Evolutionary conservation across 208 protist species (phyloP).

Genomic region (Borovskyia barvae): DNA sequence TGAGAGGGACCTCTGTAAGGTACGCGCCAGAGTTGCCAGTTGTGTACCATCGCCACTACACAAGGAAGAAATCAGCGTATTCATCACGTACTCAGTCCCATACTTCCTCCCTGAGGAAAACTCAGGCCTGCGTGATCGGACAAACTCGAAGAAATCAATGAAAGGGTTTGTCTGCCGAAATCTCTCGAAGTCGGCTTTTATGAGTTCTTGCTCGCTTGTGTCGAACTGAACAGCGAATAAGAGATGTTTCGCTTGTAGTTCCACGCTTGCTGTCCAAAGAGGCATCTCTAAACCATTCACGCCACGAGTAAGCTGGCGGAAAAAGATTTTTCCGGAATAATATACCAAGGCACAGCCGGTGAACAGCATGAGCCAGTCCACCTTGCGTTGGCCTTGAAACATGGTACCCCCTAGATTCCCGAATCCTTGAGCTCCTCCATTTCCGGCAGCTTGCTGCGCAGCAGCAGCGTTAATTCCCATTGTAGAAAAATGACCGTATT

Average conservation of each 20-base stretch:
- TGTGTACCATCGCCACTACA: slow-evolving; percentile 30
- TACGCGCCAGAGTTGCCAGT: slow-evolving; percentile 34
- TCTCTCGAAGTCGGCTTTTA: slow-evolving; percentile 47
- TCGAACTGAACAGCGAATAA: slow-evolving; percentile 74
- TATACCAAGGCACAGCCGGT: slow-evolving; percentile 53
- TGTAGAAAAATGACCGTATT: slow-evolving; percentile 68
- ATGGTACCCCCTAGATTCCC: background rate
- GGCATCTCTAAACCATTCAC: slow-evolving; percentile 47
- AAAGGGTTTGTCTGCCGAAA: slow-evolving; percentile 52
- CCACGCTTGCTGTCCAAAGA: slow-evolving; percentile 55
- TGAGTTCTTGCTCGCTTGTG: slow-evolving; percentile 29
- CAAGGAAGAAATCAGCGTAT: slow-evolving; percentile 29
- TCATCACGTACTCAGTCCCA: slow-evolving; percentile 31
- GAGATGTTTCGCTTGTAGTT: slow-evolving; percentile 63
- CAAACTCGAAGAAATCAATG: slow-evolving; percentile 63
- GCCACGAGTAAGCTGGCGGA: slow-evolving; percentile 34
- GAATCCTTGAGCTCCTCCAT: slow-evolving; percentile 5
- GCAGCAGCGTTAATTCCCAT: slow-evolving; percentile 28
- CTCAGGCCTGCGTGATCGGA: slow-evolving; percentile 39
- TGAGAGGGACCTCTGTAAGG: slow-evolving; percentile 37
- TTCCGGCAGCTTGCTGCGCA: slow-evolving; percentile 19
- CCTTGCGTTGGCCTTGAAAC: slow-evolving; percentile 13
- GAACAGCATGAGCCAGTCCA: slow-evolving; percentile 69
- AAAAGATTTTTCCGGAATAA: slow-evolving; percentile 55
- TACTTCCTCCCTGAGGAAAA: slow-evolving; percentile 61